These are phyloP conservation scores for Kuraishia hungarica DNA, from an alignment of 805 yeast genomes.

Conservation along the genomic window DNA sequence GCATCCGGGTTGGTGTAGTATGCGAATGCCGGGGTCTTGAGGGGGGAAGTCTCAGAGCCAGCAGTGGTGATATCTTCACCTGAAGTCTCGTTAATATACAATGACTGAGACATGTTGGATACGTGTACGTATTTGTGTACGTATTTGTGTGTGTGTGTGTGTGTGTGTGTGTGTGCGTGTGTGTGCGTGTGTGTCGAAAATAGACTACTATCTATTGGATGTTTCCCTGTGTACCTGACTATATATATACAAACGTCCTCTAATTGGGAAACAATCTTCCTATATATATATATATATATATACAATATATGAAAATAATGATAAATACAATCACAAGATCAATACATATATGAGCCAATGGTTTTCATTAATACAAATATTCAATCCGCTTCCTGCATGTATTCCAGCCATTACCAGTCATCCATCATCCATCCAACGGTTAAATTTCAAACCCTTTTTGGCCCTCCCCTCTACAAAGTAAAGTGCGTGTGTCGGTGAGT, in stretches of 20 bases:
- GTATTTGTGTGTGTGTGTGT: not conserved
- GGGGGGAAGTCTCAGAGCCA: constrained; percentile 69
- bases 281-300: too few relatives aligned
- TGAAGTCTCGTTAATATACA: constrained; percentile 65
- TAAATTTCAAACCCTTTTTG: not conserved
- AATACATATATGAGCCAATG: too few relatives aligned
- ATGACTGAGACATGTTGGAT: not conserved
- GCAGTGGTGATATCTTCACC: constrained; percentile 59
- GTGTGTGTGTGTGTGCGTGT: not conserved
- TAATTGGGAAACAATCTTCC: too few relatives aligned
- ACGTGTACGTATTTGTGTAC: not conserved
- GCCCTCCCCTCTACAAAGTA: not conserved
- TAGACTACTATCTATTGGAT: too few relatives aligned
- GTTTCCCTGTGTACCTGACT: too few relatives aligned
- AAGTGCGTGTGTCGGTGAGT: not conserved
- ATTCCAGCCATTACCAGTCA: too few relatives aligned
- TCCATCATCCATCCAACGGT: not conserved
- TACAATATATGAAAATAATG: too few relatives aligned
- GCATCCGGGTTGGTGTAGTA: constrained; percentile 40
- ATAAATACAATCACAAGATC: too few relatives aligned
- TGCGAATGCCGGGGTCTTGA: constrained; percentile 79
- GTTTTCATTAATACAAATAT: not conserved
- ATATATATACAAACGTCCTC: too few relatives aligned
- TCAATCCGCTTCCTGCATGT: too few relatives aligned
- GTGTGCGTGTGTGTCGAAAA: too few relatives aligned